Conservation (phyloP, 495 filamentous ascomycete species). For the Penicillium samsonianum region DNA sequence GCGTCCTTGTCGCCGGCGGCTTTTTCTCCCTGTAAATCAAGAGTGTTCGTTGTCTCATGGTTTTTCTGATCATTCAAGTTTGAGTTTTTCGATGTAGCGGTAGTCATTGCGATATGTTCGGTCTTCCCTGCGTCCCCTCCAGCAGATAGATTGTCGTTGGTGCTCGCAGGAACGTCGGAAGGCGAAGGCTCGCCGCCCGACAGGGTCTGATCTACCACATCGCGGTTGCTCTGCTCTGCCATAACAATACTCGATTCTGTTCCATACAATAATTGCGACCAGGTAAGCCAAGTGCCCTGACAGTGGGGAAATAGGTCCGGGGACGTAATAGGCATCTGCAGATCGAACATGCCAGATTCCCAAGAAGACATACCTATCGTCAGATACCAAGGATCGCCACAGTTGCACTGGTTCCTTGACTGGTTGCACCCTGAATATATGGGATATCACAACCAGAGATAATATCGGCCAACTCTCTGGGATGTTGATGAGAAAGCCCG, state of each 20-base stretch:
- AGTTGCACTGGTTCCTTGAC: constrained; percentile 43
- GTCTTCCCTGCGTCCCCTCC: constrained; percentile 56
- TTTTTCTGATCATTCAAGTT: constrained; percentile 29
- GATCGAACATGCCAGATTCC: constrained; percentile 28
- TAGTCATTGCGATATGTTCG: constrained; percentile 41
- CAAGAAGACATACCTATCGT: constrained; percentile 50
- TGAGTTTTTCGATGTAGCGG: constrained; percentile 26
- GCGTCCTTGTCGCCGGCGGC: constrained; percentile 34
- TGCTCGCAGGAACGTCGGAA: constrained; percentile 72
- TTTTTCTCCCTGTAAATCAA: constrained; percentile 21
- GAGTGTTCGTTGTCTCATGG: constrained; percentile 29
- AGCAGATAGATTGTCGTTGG: constrained; percentile 55
- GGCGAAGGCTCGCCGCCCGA: constrained; percentile 72
- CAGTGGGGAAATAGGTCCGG: constrained; percentile 15
- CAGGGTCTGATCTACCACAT: constrained; percentile 78
- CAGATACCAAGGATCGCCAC: constrained; percentile 54
- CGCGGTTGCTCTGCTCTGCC: constrained; percentile 73
- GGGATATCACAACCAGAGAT: constrained; percentile 41
- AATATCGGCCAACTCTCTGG: constrained; percentile 25
- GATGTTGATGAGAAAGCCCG: constrained; percentile 25
- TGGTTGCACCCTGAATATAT: constrained; percentile 43
- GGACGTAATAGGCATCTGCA: constrained; percentile 19
- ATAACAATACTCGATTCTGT: constrained; percentile 72
- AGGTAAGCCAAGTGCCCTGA: constrained; percentile 22
- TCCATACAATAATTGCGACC: constrained; percentile 30